A percentile compares a stretch with the other conserved stretches of the same genome.
Conservation (phyloP, 495 filamentous ascomycete genomes). For the Haplographium delicatum region DNA sequence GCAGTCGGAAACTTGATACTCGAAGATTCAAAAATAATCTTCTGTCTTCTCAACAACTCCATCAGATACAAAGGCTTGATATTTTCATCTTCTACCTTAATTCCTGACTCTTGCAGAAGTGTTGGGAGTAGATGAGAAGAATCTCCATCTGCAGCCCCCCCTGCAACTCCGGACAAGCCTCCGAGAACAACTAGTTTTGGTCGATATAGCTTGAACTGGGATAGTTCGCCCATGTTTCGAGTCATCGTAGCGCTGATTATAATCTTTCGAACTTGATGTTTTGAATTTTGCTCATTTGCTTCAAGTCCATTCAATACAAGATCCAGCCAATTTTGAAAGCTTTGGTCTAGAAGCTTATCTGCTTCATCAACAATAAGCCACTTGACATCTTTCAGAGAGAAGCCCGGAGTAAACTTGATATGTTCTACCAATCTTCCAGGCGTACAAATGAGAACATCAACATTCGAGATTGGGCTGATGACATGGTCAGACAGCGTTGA, state of each 20-base stretch:
- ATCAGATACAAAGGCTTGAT: slow-evolving; percentile 83
- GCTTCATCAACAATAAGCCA: slow-evolving; percentile 95
- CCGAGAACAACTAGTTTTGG: slow-evolving; percentile 76
- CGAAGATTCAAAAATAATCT: slow-evolving; percentile 31
- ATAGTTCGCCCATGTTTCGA: slow-evolving; percentile 73
- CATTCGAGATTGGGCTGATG: slow-evolving; percentile 55
- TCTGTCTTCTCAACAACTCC: slow-evolving; percentile 46
- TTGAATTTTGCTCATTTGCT: slow-evolving; percentile 6
- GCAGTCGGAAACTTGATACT: too few species aligned
- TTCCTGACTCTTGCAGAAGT: slow-evolving; percentile 63
- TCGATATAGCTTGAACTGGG: slow-evolving; percentile 61
- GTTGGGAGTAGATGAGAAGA: slow-evolving; percentile 51
- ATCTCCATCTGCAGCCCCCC: slow-evolving; percentile 23
- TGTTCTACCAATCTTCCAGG: slow-evolving; percentile 92
- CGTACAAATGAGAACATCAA: slow-evolving; percentile 88
- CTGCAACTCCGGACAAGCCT: slow-evolving; percentile 31
- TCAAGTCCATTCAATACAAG: slow-evolving; percentile 58
- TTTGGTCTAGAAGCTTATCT: slow-evolving; percentile 83
- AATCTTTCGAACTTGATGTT: slow-evolving; percentile 54
- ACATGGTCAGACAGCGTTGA: slow-evolving; percentile 55
- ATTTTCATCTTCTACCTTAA: slow-evolving; percentile 67
- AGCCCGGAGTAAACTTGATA: slow-evolving; percentile 74
- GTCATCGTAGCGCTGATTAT: slow-evolving; percentile 94
- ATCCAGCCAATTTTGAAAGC: slow-evolving; percentile 87
- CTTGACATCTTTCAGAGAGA: slow-evolving; percentile 64